phyloP scores from a whole-genome alignment of 371 early-diverging fungal genomes.

The Mucor irregularis region DNA sequence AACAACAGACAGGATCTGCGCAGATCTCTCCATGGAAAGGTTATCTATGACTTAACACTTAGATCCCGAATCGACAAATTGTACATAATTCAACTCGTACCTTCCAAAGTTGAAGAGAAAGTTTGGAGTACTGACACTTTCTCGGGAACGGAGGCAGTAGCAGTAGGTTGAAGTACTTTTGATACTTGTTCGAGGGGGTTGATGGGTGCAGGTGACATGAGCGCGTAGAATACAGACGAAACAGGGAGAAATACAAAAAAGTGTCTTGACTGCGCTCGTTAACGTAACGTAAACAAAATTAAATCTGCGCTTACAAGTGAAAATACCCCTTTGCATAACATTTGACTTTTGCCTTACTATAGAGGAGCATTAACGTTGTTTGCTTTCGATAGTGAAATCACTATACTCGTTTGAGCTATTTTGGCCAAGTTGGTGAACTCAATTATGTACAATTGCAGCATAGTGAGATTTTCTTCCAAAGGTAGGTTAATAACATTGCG shows the following conservation, averaged over 20 bases:
- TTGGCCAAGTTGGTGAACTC: too few species aligned
- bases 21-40: conserved; percentile 25
- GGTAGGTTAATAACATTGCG: too few species aligned
- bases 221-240: not conserved
- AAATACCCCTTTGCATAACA: too few species aligned
- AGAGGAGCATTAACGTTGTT: too few species aligned
- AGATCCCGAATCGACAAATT: not conserved
- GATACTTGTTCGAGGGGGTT: conserved; percentile 27
- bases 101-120: conserved; percentile 32
- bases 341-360: too few species aligned
- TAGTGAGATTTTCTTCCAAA: too few species aligned
- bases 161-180: conserved; percentile 22
- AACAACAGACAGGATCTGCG: conserved; percentile 18
- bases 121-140: conserved; percentile 28
- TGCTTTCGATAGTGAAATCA: too few species aligned
- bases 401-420: too few species aligned
- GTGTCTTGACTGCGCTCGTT: not conserved
- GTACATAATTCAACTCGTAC: conserved; percentile 19
- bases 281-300: too few species aligned
- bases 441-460: too few species aligned
- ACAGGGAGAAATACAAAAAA: not conserved
- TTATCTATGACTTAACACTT: conserved; percentile 5
- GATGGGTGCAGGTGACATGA: conserved; percentile 24
- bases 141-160: conserved; percentile 19
- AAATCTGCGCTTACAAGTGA: too few species aligned